Evolutionary conservation across 805 yeast species (phyloP), one percentile per base, ranked within the genome.

Genomic region (Maudiozyma saulgeensis): DNA sequence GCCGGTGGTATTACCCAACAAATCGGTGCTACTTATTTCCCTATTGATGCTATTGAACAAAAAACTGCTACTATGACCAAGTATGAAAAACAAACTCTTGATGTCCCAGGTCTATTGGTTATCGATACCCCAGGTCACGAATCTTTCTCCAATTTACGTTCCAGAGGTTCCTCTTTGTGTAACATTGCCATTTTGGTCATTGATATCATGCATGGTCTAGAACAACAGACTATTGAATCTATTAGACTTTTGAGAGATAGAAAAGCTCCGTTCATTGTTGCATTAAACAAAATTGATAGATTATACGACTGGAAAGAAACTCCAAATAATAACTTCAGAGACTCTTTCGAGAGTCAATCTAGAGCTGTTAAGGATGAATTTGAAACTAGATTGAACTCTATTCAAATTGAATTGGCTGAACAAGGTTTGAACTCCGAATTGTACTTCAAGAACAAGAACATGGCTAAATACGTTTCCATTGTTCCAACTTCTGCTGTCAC

Each of bases 1-100:
- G 99, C 99, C 49, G 99, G 99, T 76, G 99, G 99, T 76, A 93
- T 93, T 68, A 93, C 99, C 56, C 99, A 93, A 78, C 99, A 93
- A 73, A 93, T 93, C 66, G 99, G 99, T 80, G 99, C 99, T 49
- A 93, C 99, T 21, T 93, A 93, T 69, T 93, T 93, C 87, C 99
- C 99, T 53, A 89, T 93, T 58, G 95, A 85, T 31, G 89, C 97
- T 41, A 87, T 93, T 62, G 82, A 83, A 69, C 81, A 81, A 64
- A 93, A 93, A 74, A 93, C 98, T 26, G 84, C 81, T 43, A 95
- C 85, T 46, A 91, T 93, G 97, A 80, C 86, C 50, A 75, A 81
- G 55, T 85, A 81, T 66, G 96, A 87, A 68, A 85, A 86, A 64
- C 82, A 82, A 66, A 76, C 84, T 21, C 91, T 83, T 68, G 96